Percentiles rank a stretch among this genome's conserved stretches.
phyloP scores from a whole-genome alignment of 805 yeast species.

The Yarrowia sp. region DNA sequence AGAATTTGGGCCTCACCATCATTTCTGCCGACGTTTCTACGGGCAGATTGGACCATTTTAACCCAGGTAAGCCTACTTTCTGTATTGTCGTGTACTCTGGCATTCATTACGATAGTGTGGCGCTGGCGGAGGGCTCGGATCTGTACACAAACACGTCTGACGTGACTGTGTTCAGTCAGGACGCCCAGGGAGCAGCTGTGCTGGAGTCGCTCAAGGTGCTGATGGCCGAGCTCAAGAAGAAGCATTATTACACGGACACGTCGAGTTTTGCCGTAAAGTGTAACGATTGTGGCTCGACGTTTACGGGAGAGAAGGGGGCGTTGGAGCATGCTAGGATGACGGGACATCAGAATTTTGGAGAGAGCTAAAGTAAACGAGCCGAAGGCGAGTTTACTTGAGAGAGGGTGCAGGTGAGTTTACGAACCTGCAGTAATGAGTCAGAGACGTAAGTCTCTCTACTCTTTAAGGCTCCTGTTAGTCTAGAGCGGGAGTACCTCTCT shows the following conservation, averaged over 20 bases:
- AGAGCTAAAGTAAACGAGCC: conserved; percentile 30
- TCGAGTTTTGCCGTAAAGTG: conserved; percentile 56
- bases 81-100: conserved; percentile 64
- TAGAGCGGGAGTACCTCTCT: too few relatives aligned
- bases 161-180: conserved; percentile 44
- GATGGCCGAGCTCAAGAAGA: conserved; percentile 45
- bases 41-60: conserved; percentile 54
- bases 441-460: too few relatives aligned
- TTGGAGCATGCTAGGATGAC: conserved; percentile 59
- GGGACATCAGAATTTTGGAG: conserved; percentile 62
- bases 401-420: too few relatives aligned
- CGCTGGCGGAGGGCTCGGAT: conserved; percentile 38
- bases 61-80: conserved; percentile 44
- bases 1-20: conserved; percentile 50
- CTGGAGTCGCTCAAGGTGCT: conserved; percentile 42
- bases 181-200: conserved; percentile 39
- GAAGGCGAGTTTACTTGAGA: neutral
- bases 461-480: too few relatives aligned
- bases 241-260: conserved; percentile 64
- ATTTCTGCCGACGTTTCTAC: conserved; percentile 64
- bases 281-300: conserved; percentile 48
- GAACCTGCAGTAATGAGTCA: too few relatives aligned
- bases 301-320: conserved; percentile 64
- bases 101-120: conserved; percentile 67
- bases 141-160: conserved; percentile 34